Conservation (phyloP, 2,329 filamentous ascomycete species). For the Ophiocordyceps polyrhachis-furcata region DNA sequence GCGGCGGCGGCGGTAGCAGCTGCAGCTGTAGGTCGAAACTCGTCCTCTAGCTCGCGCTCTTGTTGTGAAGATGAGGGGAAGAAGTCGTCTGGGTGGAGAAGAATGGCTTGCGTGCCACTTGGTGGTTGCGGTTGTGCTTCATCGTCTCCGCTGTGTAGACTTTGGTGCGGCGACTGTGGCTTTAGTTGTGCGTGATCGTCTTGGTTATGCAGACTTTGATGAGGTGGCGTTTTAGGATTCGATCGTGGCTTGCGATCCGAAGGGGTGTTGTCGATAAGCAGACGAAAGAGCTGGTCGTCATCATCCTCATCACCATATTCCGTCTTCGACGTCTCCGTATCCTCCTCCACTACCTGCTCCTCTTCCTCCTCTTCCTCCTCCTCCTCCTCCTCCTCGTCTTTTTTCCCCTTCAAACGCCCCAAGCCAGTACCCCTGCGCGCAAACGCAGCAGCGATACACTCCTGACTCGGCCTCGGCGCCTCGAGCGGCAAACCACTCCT, state of each 20-base stretch:
- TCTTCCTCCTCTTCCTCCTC: conserved; percentile 10
- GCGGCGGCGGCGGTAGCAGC: background rate
- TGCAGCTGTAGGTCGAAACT: background rate
- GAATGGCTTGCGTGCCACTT: conserved; percentile 32
- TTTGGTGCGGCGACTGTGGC: background rate
- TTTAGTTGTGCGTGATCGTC: background rate
- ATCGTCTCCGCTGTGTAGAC: background rate
- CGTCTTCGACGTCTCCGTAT: background rate
- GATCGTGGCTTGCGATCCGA: too few species aligned
- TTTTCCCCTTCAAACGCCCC: conserved; percentile 1
- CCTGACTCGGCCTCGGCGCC: conserved; percentile 36
- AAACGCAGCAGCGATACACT: conserved; percentile 31
- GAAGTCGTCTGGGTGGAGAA: conserved; percentile 32
- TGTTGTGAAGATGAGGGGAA: conserved; percentile 39
- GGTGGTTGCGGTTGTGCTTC: conserved; percentile 8
- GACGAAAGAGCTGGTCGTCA: too few species aligned
- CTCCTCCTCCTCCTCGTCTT: conserved; percentile 12
- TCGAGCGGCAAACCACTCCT: conserved; percentile 33
- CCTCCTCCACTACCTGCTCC: conserved; percentile 4
- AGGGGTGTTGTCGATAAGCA: too few species aligned
- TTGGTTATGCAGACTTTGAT: too few species aligned
- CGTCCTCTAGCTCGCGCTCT: conserved; percentile 10
- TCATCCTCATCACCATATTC: too few species aligned
- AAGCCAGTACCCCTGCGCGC: conserved; percentile 16
- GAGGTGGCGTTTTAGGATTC: too few species aligned